Conservation (phyloP, 1,284 basidiomycete species). For the Ganoderma multipileum region DNA sequence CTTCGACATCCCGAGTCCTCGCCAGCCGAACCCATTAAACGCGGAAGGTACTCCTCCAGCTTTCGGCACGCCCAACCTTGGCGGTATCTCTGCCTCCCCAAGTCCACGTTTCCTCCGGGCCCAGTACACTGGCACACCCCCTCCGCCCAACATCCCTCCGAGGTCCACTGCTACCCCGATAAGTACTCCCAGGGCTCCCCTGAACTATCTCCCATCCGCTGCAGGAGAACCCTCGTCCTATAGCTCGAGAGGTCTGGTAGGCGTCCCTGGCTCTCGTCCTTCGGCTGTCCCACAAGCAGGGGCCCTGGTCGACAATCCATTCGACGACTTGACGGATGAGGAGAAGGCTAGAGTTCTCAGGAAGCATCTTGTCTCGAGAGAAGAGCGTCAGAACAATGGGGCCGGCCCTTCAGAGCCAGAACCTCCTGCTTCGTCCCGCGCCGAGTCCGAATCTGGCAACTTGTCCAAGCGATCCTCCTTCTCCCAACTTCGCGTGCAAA, state of each 20-base stretch:
- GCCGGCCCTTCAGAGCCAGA: conserved; percentile 23
- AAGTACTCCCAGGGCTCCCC: conserved; percentile 38
- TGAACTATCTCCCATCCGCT: conserved; percentile 24
- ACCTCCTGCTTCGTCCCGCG: conserved; percentile 35
- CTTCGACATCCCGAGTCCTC: conserved; percentile 58
- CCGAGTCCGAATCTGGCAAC: conserved; percentile 37
- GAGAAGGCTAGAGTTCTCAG: conserved; percentile 85
- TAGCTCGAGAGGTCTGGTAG: conserved; percentile 36
- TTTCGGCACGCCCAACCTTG: conserved; percentile 25
- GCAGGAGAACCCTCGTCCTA: conserved; percentile 29
- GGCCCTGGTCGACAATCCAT: conserved; percentile 28
- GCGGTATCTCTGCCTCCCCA: conserved; percentile 38
- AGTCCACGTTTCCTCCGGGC: conserved; percentile 56
- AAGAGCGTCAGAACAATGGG: conserved; percentile 56
- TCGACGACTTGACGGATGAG: conserved; percentile 74
- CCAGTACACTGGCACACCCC: conserved; percentile 67
- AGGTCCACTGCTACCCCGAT: conserved; percentile 42
- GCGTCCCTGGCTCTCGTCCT: conserved; percentile 43
- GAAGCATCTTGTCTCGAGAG: conserved; percentile 80
- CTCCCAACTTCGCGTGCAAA: conserved; percentile 37
- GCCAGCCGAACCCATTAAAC: conserved; percentile 32
- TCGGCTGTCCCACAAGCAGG: conserved; percentile 25
- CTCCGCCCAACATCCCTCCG: conserved; percentile 68
- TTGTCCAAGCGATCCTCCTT: conserved; percentile 45
- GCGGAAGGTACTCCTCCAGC: conserved; percentile 37